Evolutionary conservation across 2,329 filamentous ascomycete species (phyloP).

Genomic region (Scedosporium aurantiacum): DNA sequence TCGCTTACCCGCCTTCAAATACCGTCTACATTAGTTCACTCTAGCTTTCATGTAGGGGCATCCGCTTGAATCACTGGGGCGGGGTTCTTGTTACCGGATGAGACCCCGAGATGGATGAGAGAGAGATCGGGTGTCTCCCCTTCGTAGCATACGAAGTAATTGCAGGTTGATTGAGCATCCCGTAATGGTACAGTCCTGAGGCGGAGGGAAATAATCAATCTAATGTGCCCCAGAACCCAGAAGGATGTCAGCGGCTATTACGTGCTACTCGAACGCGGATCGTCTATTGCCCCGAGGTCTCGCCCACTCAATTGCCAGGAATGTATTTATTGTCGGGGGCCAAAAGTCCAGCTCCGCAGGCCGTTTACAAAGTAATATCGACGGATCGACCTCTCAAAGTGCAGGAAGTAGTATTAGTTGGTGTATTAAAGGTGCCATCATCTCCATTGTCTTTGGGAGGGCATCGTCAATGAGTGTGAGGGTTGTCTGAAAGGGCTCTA

Average conservation of each 20-base stretch:
- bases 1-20: too few relatives aligned
- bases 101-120: too few relatives aligned
- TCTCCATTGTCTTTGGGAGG: background rate
- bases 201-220: too few relatives aligned
- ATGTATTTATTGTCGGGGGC: background rate
- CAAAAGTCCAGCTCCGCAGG: background rate
- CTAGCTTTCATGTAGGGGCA: too few relatives aligned
- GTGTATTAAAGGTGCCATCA: background rate
- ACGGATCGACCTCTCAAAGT: background rate
- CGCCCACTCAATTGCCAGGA: background rate
- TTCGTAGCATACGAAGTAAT: background rate
- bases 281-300: slow-evolving; percentile 5
- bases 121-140: too few relatives aligned
- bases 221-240: too few relatives aligned
- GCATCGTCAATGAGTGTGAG: background rate
- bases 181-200: background rate
- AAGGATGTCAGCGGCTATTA: background rate
- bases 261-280: background rate
- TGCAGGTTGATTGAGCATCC: background rate
- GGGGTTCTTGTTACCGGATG: too few relatives aligned
- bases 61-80: too few relatives aligned
- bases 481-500: background rate
- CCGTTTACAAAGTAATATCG: background rate
- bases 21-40: too few relatives aligned
- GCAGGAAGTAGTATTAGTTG: background rate